Evolutionary conservation across 2,329 filamentous ascomycete species (phyloP), one percentile per base, ranked within the genome.

Genomic region (Exutisphaerella laricina): DNA sequence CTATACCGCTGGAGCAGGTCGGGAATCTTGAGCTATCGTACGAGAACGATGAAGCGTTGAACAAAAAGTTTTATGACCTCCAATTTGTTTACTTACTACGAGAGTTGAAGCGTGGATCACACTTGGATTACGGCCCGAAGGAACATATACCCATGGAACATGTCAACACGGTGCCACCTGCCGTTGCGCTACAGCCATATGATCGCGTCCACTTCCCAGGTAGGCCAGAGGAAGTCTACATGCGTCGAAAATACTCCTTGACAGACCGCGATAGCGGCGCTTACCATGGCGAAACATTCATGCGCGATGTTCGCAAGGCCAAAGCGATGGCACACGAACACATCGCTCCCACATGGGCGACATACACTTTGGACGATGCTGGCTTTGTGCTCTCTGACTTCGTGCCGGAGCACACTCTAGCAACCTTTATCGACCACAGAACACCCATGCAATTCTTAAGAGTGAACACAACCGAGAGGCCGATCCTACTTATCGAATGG

Each of bases 81-180:
- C 85, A 89, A 58, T 87, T 83, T 53, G 69, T 75, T 30, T 88
- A 85, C 55, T 66, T 88, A n/a, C 66, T 88, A 16, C 75, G 77
- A 45, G 75, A 79, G 25, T 62, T 88, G 4, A 70, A 73, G 33
- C 70, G 75, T 37, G 82, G 79, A 16, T 68, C 74, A 9, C 79
- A 86, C 55, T 64, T 78, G 39, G 70, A 77, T 45, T 88, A 85
- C 63, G 72, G 74, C 13, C 75, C 82, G 25, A 75, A 77, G 33
- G 84, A 88, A 56, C 69, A 85, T 22, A 77, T 88, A 5, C 84
- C 85, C 1, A 65, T 88, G 45, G 81, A 85, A 48, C 68, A 80
- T 36, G 72, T 80, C 43, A 81, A 85, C 57, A 77, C 73, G 29
- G 68, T 80, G 34, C 71, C 70, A 4, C 66, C 69, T 7, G 70